A percentile compares a stretch with the other conserved stretches of the same genome.
These are phyloP conservation scores for Spizellomyces sp. DNA, from an alignment of 192 early-diverging fungal species.

Conservation along the genomic window DNA sequence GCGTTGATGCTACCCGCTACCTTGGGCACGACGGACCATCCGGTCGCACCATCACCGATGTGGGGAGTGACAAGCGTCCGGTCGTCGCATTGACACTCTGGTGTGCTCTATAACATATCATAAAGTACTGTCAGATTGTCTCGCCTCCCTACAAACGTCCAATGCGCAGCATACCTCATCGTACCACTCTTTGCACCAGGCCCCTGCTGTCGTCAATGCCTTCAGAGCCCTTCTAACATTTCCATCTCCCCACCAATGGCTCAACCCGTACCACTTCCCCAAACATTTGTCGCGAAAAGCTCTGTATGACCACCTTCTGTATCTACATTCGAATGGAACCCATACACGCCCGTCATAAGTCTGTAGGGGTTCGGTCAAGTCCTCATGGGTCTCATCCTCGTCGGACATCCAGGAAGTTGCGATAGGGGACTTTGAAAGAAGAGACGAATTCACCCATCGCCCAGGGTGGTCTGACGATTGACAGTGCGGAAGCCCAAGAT, in stretches of 20 bases:
- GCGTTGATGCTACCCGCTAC: background rate
- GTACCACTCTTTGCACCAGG: slow-evolving; percentile 29
- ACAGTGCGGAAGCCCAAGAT: slow-evolving; percentile 21
- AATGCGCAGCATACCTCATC: slow-evolving; percentile 18
- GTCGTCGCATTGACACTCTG: slow-evolving; percentile 27
- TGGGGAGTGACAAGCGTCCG: slow-evolving; percentile 5
- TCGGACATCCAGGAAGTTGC: slow-evolving; percentile 19
- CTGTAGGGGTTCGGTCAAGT: slow-evolving; percentile 13
- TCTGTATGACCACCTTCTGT: slow-evolving; percentile 15
- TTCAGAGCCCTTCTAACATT: slow-evolving; percentile 15
- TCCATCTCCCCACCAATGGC: slow-evolving; percentile 14
- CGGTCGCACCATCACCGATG: background rate
- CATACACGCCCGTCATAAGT: slow-evolving; percentile 22
- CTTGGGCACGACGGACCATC: background rate
- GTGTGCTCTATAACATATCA: background rate
- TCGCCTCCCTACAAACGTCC: background rate
- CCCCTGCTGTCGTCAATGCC: slow-evolving; percentile 14
- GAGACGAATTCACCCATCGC: slow-evolving; percentile 25
- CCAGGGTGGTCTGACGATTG: slow-evolving; percentile 11
- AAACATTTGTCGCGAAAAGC: slow-evolving; percentile 18
- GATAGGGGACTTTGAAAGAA: slow-evolving; percentile 5
- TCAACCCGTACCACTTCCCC: background rate
- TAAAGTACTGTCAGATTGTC: background rate
- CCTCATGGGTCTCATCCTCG: slow-evolving; percentile 16
- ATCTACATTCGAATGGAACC: slow-evolving; percentile 29